A percentile compares a stretch with the other conserved stretches of the same genome.
Evolutionary conservation across 768 basidiomycete genomes (phyloP).

Genomic region (Albatrellus ellisii): DNA sequence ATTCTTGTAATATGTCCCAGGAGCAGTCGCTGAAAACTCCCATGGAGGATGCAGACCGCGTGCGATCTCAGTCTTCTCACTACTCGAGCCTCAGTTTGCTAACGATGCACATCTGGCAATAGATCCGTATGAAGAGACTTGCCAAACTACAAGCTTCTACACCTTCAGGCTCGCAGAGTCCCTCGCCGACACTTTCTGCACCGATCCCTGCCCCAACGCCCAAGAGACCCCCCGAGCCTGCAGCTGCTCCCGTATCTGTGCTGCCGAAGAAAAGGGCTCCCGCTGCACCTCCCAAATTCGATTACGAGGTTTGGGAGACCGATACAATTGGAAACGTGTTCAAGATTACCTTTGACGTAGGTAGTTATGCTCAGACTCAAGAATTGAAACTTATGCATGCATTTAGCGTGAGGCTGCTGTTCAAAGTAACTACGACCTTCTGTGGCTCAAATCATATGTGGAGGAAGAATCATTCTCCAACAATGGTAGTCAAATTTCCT

Average conservation of each 20-base stretch:
- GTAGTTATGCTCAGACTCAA: conserved; percentile 16
- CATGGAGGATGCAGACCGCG: conserved; percentile 72
- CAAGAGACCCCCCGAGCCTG: conserved; percentile 18
- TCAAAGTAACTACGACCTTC: conserved; percentile 7
- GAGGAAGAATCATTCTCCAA: conserved; percentile 5
- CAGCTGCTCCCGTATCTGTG: conserved; percentile 15
- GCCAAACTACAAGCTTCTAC: conserved; percentile 58
- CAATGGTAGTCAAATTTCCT: not conserved
- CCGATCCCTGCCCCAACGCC: conserved; percentile 16
- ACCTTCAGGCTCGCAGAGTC: conserved; percentile 18
- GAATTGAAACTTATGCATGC: not conserved
- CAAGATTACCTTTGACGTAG: conserved; percentile 68
- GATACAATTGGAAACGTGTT: conserved; percentile 55
- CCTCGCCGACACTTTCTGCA: conserved; percentile 27
- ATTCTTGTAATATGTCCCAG: conserved; percentile 14
- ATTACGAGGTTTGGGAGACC: conserved; percentile 59
- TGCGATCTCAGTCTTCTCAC: conserved; percentile 20
- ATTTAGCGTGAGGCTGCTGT: conserved; percentile 12
- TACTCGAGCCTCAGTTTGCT: not conserved
- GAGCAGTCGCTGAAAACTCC: conserved; percentile 23
- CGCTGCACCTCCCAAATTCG: conserved; percentile 28
- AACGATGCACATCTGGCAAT: conserved; percentile 1
- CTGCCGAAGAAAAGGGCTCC: conserved; percentile 37
- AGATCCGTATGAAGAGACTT: conserved; percentile 90
- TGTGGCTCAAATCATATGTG: conserved; percentile 12